Percentiles rank a stretch among this genome's conserved stretches.
Evolutionary conservation across 805 yeast genomes (phyloP).

Genomic region (Hanseniaspora taiwanica): DNA sequence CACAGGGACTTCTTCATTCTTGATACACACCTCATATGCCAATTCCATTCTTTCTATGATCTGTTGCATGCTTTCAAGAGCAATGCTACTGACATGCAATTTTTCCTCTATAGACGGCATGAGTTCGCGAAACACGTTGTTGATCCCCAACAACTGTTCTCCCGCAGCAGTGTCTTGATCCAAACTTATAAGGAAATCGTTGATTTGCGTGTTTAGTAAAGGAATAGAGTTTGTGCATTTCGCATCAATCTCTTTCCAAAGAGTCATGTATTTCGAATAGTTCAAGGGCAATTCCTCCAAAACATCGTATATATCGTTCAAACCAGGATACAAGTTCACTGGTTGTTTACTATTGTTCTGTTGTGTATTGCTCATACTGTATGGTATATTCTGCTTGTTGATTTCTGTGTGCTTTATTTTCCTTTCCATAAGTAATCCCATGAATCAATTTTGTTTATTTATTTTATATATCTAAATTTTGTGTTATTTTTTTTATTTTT

Average conservation of each 20-base stretch:
- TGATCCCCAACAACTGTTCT: slow-evolving; percentile 23
- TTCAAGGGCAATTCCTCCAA: slow-evolving; percentile 83
- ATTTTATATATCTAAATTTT: no score
- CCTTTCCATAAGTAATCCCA: no score
- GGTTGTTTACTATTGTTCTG: slow-evolving; percentile 17
- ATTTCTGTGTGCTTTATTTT: background rate
- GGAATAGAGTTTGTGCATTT: slow-evolving; percentile 74
- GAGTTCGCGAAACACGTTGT: slow-evolving; percentile 41
- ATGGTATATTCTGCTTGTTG: background rate
- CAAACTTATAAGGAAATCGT: slow-evolving; percentile 11
- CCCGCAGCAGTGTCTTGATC: slow-evolving; percentile 12
- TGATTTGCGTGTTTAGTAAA: slow-evolving; percentile 27
- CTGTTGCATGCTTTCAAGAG: slow-evolving; percentile 60
- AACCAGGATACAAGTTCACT: slow-evolving; percentile 60
- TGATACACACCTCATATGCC: slow-evolving; percentile 61
- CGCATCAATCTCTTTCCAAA: slow-evolving; percentile 87
- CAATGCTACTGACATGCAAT: slow-evolving; percentile 92
- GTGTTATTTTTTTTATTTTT: no score
- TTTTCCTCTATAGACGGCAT: slow-evolving; percentile 92
- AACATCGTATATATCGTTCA: slow-evolving; percentile 84
- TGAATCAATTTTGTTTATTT: no score
- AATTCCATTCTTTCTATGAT: slow-evolving; percentile 64
- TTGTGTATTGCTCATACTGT: background rate
- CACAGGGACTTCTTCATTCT: slow-evolving; percentile 68
- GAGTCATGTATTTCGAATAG: slow-evolving; percentile 69